Evolutionary conservation across 345 rosid genomes (phyloP), one percentile per base, ranked within the genome.

Genomic region (Linum tenue): DNA sequence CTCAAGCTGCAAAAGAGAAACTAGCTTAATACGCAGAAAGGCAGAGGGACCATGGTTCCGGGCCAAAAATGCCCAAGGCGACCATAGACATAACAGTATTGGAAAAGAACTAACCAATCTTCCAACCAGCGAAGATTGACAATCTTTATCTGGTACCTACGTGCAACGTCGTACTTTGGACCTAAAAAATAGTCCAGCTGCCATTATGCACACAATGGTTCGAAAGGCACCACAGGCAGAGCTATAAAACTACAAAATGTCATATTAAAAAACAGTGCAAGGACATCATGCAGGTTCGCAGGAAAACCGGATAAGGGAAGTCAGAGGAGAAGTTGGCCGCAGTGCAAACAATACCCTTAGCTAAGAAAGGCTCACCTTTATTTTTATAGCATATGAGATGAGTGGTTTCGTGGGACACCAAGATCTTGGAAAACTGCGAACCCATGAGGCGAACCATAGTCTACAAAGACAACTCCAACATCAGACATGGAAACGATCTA

Each of bases 351-450:
- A 48, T 48, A 12, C 15, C 9, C 12, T 48, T 9, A 48, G 2
- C 11, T 3, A 1, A 9, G 53, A 78, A 69, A 64, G 68, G 0
- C 72, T 35, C 70, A 94, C 97, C 97, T 78, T 95, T 96, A 79
- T 88, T 89, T 79, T 95, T 89, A 72, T 95, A 95, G 81, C 96
- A 91, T 62, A 95, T 77, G 65, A 95, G 91, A 83, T 95, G 97
- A 3, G 99, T 91, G 17, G 87, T 88, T 76, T 81, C 83, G 79
- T 82, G 85, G 16, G 97, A 97, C 55, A 84, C 90, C 76, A 95
- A 69, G 0, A 96, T 96, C 79, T 95, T 95, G 3, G 90, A 91
- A 82, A 91, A 91, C 43, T 81, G 83, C 12, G 88, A 92, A 41
- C 99, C 97, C 95, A 95, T 95, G 82, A 95, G 72, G 62, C 77